These are phyloP conservation scores for Cyberlindnera subsufficiens DNA, from an alignment of 805 yeast genomes.

Conservation along the genomic window DNA sequence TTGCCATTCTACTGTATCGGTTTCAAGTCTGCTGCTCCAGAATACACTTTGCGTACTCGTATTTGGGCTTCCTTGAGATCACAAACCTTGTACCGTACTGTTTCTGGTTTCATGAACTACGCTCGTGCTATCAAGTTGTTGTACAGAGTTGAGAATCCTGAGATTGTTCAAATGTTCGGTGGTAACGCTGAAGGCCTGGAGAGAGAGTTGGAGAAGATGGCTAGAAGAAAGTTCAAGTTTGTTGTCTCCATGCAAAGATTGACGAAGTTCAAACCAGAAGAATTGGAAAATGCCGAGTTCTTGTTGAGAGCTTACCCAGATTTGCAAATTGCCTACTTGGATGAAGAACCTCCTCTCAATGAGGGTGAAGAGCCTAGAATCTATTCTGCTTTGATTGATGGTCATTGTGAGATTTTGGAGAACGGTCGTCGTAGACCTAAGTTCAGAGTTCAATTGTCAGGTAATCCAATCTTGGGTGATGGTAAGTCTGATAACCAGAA, in stretches of 20 bases:
- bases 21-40: constrained; percentile 96
- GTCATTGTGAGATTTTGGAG: constrained; percentile 67
- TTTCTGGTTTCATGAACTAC: constrained; percentile 97
- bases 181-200: constrained; percentile 97
- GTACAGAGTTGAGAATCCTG: constrained; percentile 93
- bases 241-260: constrained; percentile 85
- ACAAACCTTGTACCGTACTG: constrained; percentile 94
- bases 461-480: constrained; percentile 83
- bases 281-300: constrained; percentile 74
- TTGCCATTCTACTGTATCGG: constrained; percentile 94
- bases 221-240: constrained; percentile 75
- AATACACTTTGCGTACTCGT: constrained; percentile 91
- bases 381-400: constrained; percentile 75
- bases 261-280: constrained; percentile 64
- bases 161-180: constrained; percentile 95
- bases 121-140: constrained; percentile 91
- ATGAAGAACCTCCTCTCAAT: constrained; percentile 78
- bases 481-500: constrained; percentile 87
- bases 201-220: constrained; percentile 88
- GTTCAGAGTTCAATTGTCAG: constrained; percentile 72
- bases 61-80: constrained; percentile 98
- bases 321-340: constrained; percentile 86
- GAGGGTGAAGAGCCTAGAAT: constrained; percentile 68
- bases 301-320: constrained; percentile 81
- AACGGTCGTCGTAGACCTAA: constrained; percentile 73